These are phyloP conservation scores for Mucor irregularis DNA, from an alignment of 371 early-diverging fungal species.

Conservation along the genomic window DNA sequence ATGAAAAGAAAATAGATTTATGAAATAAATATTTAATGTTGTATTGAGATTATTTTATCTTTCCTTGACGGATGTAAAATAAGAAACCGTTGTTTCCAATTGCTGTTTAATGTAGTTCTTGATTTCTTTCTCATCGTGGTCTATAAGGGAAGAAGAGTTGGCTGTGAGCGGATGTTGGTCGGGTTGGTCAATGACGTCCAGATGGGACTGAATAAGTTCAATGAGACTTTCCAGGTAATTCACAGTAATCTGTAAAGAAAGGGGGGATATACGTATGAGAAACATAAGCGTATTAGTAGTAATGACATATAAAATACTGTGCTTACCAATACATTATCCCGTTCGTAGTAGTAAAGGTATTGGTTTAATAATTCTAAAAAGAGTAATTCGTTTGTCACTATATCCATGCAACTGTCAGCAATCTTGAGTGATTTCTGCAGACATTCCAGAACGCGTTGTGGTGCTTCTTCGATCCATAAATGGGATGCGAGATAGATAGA, in stretches of 20 bases:
- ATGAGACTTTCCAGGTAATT: conserved; percentile 89
- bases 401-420: conserved; percentile 93
- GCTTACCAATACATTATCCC: conserved; percentile 70
- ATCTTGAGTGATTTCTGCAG: conserved; percentile 91
- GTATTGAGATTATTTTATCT: neutral
- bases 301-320: neutral
- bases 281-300: neutral
- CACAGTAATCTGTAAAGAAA: conserved; percentile 63
- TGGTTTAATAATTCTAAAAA: conserved; percentile 92
- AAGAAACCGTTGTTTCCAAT: neutral
- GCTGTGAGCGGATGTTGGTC: conserved; percentile 64
- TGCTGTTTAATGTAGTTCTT: conserved; percentile 2
- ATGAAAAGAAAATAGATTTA: neutral
- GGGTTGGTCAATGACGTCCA: conserved; percentile 67
- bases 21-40: neutral
- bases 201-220: conserved; percentile 80
- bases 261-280: neutral
- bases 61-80: neutral
- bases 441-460: conserved; percentile 72
- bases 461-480: conserved; percentile 59
- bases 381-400: conserved; percentile 78
- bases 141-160: conserved; percentile 41
- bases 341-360: conserved; percentile 89
- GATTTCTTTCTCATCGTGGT: neutral
- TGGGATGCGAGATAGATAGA: conserved; percentile 80